phyloP scores from a whole-genome alignment of 2,329 filamentous ascomycete species.

The Ascocoryne sarcoides region DNA sequence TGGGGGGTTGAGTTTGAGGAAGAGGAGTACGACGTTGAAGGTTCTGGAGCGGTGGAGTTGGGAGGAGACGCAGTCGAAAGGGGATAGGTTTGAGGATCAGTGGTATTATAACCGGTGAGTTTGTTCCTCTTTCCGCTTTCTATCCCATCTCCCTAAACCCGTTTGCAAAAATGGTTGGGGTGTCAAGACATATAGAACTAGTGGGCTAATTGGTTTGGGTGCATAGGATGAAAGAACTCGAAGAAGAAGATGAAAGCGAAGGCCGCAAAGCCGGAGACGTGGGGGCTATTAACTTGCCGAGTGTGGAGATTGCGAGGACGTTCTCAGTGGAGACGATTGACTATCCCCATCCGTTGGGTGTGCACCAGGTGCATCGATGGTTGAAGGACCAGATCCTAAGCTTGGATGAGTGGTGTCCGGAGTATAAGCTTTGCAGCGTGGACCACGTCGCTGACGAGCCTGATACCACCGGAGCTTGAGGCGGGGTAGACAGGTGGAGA shows the following conservation, averaged over 20 bases:
- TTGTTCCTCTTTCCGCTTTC: neutral
- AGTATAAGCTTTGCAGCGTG: constrained; percentile 9
- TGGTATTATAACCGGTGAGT: constrained; percentile 25
- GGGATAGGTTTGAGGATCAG: constrained; percentile 23
- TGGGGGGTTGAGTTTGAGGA: constrained; percentile 32
- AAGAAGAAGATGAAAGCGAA: constrained; percentile 13
- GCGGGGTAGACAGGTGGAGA: no score
- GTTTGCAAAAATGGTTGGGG: neutral
- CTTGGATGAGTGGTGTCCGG: constrained; percentile 15
- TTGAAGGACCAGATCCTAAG: constrained; percentile 13
- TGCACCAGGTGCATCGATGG: constrained; percentile 26
- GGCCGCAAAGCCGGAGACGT: constrained; percentile 16
- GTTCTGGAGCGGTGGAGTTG: constrained; percentile 24
- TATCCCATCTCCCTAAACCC: neutral
- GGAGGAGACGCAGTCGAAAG: constrained; percentile 15
- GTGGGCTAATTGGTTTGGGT: no score
- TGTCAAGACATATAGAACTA: no score
- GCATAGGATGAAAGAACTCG: constrained; percentile 17
- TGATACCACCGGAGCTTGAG: no score
- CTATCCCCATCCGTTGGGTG: constrained; percentile 26
- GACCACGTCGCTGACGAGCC: constrained; percentile 2
- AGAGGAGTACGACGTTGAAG: constrained; percentile 28
- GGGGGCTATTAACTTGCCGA: constrained; percentile 22
- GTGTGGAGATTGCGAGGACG: constrained; percentile 22
- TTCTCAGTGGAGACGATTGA: constrained; percentile 27